Evolutionary conservation across 2,329 filamentous ascomycete species (phyloP), one percentile per base, ranked within the genome.

Genomic region (Rachicladosporium sp.): DNA sequence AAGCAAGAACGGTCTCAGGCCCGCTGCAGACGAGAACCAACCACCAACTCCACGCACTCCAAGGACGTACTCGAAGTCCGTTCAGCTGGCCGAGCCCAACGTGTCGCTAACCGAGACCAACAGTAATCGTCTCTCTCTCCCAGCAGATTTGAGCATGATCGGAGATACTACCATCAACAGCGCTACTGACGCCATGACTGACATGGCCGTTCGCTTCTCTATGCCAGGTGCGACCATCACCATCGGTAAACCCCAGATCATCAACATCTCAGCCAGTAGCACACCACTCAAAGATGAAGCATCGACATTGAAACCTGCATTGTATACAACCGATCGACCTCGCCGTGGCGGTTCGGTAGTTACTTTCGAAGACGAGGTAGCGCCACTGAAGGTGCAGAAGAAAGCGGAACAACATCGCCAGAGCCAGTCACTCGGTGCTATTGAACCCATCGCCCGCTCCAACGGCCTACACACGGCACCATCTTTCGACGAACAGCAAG

Each of bases 191-290:
- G 52, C 54, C 45, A 47, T 59, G 34, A 60, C 57, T 6, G 58
- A 61, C 42, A 50, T 60, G 19, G 57, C 57, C 34, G 52, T 60
- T n/a, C 57, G 56, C 32, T 60, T 61, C 44, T 59, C 58, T 1
- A 37, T 60, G 29, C 58, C 58, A 6, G 50, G 50, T n/a, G 54
- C 53, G 4, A 55, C 56, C 3, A 61, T 65, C 45, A 55, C 51
- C 10, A 49, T 60, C 8, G 52, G 49, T 33, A 58, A 53, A 39
- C 54, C 54, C 23, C 57, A 59, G 34, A 53, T 59, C 30, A 50
- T 58, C 5, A 51, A 52, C 10, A 52, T 59, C 6, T 19, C 15
- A 19, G 43, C 51, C 1, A 49, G 51, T 39, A 52, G 48, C 33
- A 54, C 54, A 10, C 52, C 54, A n/a, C 47, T 39, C 34, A 41